Conservation (phyloP, 2,329 filamentous ascomycete genomes). For the Cercospora janseana region DNA sequence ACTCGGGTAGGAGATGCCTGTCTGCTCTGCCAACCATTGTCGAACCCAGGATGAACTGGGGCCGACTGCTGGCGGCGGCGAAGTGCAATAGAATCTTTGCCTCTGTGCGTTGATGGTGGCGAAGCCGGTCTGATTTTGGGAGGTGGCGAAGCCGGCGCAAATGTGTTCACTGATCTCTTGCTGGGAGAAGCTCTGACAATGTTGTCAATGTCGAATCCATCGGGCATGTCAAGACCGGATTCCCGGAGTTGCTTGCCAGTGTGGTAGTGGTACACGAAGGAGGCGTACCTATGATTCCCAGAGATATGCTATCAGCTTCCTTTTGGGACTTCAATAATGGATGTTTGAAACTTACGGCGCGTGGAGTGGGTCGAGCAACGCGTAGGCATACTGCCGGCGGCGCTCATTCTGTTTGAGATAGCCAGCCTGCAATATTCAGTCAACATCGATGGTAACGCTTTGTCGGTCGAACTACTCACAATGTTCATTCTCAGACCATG, state of each 20-base stretch:
- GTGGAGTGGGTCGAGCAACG: conserved; percentile 50
- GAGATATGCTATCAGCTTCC: background rate
- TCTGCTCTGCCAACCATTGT: background rate
- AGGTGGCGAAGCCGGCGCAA: background rate
- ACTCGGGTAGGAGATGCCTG: conserved; percentile 3
- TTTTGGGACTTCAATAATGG: too few relatives aligned
- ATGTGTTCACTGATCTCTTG: background rate
- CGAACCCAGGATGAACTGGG: background rate
- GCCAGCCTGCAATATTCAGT: conserved; percentile 24
- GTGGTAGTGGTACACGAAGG: conserved; percentile 41
- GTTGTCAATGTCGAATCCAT: conserved; percentile 2
- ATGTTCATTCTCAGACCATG: conserved; percentile 31
- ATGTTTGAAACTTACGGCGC: conserved; percentile 33
- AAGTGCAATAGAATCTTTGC: conserved; percentile 14
- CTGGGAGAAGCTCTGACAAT: conserved; percentile 13
- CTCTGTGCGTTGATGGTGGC: background rate
- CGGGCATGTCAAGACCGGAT: conserved; percentile 6
- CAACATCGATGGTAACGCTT: background rate
- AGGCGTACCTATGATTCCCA: conserved; percentile 37
- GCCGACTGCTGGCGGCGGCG: background rate
- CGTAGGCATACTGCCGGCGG: conserved; percentile 49
- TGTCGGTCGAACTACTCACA: background rate
- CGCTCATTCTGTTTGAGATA: conserved; percentile 41
- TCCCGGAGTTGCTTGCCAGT: conserved; percentile 11
- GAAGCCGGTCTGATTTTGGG: conserved; percentile 10